Evolutionary conservation across 1,284 basidiomycete genomes (phyloP).

Genomic region (Pascua guehoae): DNA sequence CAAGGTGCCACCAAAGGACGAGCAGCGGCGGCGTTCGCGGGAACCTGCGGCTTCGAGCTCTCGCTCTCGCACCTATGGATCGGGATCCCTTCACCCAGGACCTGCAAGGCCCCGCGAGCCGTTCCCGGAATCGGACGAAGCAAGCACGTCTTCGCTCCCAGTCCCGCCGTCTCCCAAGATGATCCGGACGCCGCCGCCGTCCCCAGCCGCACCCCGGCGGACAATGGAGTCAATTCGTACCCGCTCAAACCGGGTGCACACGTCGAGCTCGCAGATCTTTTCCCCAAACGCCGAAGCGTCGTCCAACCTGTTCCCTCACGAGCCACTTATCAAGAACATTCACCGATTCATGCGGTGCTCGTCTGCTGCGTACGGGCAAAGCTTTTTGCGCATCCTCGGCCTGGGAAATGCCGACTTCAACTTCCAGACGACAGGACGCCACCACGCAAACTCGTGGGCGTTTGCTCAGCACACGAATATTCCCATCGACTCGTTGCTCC

Average conservation of each 20-base stretch:
- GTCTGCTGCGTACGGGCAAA: conserved; percentile 51
- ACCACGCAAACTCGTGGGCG: conserved; percentile 52
- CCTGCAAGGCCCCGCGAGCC: too few species aligned
- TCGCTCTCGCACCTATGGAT: too few species aligned
- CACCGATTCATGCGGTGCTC: conserved; percentile 53
- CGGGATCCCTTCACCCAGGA: too few species aligned
- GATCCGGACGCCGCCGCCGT: not conserved
- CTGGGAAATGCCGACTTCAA: conserved; percentile 51
- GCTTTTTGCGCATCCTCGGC: conserved; percentile 53
- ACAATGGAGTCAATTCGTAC: conserved; percentile 17
- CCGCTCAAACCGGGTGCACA: conserved; percentile 16
- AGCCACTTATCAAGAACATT: conserved; percentile 51
- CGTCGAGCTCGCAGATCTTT: conserved; percentile 18
- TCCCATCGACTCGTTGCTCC: conserved; percentile 51
- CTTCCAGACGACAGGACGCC: conserved; percentile 51
- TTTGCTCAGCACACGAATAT: conserved; percentile 53
- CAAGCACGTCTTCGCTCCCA: too few species aligned
- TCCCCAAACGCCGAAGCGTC: conserved; percentile 18
- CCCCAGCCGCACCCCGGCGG: conserved; percentile 1
- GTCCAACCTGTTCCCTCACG: conserved; percentile 47
- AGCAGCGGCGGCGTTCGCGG: too few species aligned
- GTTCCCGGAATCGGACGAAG: too few species aligned
- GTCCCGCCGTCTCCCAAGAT: too few species aligned
- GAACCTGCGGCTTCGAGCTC: too few species aligned
- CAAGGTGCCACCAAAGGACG: too few species aligned